Conservation (phyloP, 495 filamentous ascomycete species). For the Talaromyces wortmannii region DNA sequence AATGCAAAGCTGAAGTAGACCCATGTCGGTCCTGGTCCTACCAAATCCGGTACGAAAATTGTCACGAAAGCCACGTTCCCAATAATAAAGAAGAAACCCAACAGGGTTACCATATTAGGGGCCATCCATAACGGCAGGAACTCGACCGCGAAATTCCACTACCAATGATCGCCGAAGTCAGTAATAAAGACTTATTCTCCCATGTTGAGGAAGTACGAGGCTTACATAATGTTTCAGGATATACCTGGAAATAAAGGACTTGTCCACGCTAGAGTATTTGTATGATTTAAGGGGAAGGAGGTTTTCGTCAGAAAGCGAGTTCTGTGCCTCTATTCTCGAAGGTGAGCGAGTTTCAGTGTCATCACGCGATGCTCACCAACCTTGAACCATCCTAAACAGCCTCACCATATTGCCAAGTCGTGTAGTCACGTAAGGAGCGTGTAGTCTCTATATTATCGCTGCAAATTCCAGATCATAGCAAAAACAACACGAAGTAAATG, state of each 20-base stretch:
- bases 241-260: slow-evolving; percentile 89
- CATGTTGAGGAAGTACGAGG: slow-evolving; percentile 4
- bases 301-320: slow-evolving; percentile 62
- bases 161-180: not conserved
- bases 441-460: not conserved
- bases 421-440: not conserved
- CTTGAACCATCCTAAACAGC: slow-evolving; percentile 37
- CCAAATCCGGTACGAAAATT: slow-evolving; percentile 82
- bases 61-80: slow-evolving; percentile 75
- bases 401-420: slow-evolving; percentile 32
- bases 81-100: slow-evolving; percentile 93
- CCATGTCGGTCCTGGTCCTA: slow-evolving; percentile 87
- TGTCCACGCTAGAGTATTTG: slow-evolving; percentile 96
- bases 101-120: slow-evolving; percentile 92
- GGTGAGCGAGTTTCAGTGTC: not conserved
- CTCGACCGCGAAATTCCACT: slow-evolving; percentile 98
- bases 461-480: not conserved
- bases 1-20: slow-evolving; percentile 91
- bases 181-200: not conserved
- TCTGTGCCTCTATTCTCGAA: slow-evolving; percentile 38
- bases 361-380: slow-evolving; percentile 12
- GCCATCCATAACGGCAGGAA: slow-evolving; percentile 91
- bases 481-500: not conserved
- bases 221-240: slow-evolving; percentile 92
- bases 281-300: slow-evolving; percentile 84